Conservation (phyloP, 768 basidiomycete species). For the Tulasnella sp. region DNA sequence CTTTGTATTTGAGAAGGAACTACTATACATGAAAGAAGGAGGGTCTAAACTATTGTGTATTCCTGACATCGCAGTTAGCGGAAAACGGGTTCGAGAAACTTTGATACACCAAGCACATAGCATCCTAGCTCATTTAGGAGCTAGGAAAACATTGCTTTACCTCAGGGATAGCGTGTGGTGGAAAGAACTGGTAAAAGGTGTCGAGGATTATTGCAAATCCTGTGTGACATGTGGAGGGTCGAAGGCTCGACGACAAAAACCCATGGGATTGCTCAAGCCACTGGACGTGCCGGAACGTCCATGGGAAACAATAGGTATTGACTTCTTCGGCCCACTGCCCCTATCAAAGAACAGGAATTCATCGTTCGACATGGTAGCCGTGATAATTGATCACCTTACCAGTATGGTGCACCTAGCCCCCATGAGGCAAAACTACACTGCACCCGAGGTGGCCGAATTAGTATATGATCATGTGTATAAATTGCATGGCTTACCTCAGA, state of each 20-base stretch:
- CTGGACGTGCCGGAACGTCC: conserved; percentile 24
- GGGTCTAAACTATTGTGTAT: conserved; percentile 15
- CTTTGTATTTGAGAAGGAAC: too few relatives aligned
- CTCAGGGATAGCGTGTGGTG: conserved; percentile 31
- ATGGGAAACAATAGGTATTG: conserved; percentile 31
- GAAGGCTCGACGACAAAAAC: conserved; percentile 19
- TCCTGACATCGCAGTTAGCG: conserved; percentile 6
- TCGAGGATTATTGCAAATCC: conserved; percentile 31
- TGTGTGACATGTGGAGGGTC: conserved; percentile 19
- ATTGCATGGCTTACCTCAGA: conserved; percentile 29
- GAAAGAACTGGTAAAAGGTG: conserved; percentile 29
- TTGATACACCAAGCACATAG: conserved; percentile 31
- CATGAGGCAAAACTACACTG: conserved; percentile 23
- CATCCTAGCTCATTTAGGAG: conserved; percentile 30
- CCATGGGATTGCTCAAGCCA: conserved; percentile 25
- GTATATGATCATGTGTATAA: conserved; percentile 29
- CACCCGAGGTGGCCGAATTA: conserved; percentile 28
- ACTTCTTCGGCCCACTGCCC: conserved; percentile 32
- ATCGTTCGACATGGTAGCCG: conserved; percentile 21
- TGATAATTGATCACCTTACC: conserved; percentile 23
- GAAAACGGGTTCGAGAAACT: conserved; percentile 22
- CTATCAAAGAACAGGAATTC: conserved; percentile 23
- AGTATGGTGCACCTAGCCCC: conserved; percentile 24
- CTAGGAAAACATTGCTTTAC: conserved; percentile 26
- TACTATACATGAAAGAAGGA: not conserved